Conservation (phyloP, 805 yeast genomes). For the Suhomyces emberorum region DNA sequence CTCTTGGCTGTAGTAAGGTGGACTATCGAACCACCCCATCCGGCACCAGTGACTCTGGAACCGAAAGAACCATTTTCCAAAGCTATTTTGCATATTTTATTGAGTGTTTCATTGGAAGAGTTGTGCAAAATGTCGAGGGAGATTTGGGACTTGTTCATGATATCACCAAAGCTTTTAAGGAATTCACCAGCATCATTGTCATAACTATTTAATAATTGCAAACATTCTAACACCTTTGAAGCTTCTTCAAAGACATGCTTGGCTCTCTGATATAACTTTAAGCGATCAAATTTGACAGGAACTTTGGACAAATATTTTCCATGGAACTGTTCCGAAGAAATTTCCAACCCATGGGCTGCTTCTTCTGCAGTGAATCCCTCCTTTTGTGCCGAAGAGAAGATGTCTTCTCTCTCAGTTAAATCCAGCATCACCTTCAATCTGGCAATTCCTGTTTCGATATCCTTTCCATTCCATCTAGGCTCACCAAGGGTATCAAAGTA, state of each 20-base stretch:
- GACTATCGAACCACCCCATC: slow-evolving; percentile 75
- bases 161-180: slow-evolving; percentile 44
- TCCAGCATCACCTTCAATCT: slow-evolving; percentile 40
- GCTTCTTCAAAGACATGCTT: slow-evolving; percentile 64
- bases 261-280: slow-evolving; percentile 56
- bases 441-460: slow-evolving; percentile 39
- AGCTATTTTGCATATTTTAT: slow-evolving; percentile 53
- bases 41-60: slow-evolving; percentile 75
- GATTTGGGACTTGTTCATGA: slow-evolving; percentile 59
- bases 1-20: slow-evolving; percentile 51
- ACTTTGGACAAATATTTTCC: slow-evolving; percentile 44
- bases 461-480: slow-evolving; percentile 43
- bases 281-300: slow-evolving; percentile 55
- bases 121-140: slow-evolving; percentile 49
- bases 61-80: slow-evolving; percentile 56
- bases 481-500: slow-evolving; percentile 33
- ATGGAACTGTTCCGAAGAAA: slow-evolving; percentile 42
- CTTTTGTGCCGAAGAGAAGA: slow-evolving; percentile 28
- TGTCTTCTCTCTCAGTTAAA: slow-evolving; percentile 39
- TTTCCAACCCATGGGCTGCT: slow-evolving; percentile 42
- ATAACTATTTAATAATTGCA: slow-evolving; percentile 32
- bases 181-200: slow-evolving; percentile 22
- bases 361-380: slow-evolving; percentile 51
- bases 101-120: slow-evolving; percentile 55
- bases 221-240: slow-evolving; percentile 51